Evolutionary conservation across 768 basidiomycete genomes (phyloP).

Genomic region (Suillus tomentosus): DNA sequence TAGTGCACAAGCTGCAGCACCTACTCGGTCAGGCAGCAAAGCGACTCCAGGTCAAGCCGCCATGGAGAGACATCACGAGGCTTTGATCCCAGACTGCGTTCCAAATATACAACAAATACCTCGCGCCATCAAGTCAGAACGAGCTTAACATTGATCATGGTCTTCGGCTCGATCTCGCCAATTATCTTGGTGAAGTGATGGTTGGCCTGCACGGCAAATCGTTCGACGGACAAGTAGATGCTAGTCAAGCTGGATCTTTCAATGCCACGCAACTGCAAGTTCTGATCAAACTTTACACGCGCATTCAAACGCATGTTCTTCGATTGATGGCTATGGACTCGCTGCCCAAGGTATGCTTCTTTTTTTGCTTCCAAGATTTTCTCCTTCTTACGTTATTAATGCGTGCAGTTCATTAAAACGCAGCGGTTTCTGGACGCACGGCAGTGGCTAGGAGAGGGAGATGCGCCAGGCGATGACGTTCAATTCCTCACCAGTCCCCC

Average conservation of each 20-base stretch:
- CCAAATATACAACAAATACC: slow-evolving; percentile 90
- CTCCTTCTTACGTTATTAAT: slow-evolving; percentile 15
- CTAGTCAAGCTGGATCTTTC: slow-evolving; percentile 78
- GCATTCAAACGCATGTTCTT: slow-evolving; percentile 97
- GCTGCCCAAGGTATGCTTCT: slow-evolving; percentile 79
- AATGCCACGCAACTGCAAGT: slow-evolving; percentile 95
- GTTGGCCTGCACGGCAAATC: slow-evolving; percentile 73
- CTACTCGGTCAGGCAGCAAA: slow-evolving; percentile 40
- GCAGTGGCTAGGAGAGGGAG: slow-evolving; percentile 77
- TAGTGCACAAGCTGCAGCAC: slow-evolving; percentile 69
- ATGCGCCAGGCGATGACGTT: slow-evolving; percentile 63
- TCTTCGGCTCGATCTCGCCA: slow-evolving; percentile 90
- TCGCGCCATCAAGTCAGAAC: slow-evolving; percentile 92
- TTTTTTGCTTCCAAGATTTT: slow-evolving; percentile 7
- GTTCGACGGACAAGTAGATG: slow-evolving; percentile 80
- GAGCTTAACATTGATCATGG: slow-evolving; percentile 99
- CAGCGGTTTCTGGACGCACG: slow-evolving; percentile 78
- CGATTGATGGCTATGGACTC: slow-evolving; percentile 98
- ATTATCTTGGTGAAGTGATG: slow-evolving; percentile 90
- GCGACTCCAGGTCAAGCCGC: slow-evolving; percentile 76
- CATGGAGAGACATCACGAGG: slow-evolving; percentile 97
- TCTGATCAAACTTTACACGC: slow-evolving; percentile 91
- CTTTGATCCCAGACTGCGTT: slow-evolving; percentile 92
- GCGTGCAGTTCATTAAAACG: slow-evolving; percentile 80
- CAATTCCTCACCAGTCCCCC: slow-evolving; percentile 57